Evolutionary conservation across 1,139 yeast genomes (phyloP).

Genomic region (Scheffersomyces stambukii): DNA sequence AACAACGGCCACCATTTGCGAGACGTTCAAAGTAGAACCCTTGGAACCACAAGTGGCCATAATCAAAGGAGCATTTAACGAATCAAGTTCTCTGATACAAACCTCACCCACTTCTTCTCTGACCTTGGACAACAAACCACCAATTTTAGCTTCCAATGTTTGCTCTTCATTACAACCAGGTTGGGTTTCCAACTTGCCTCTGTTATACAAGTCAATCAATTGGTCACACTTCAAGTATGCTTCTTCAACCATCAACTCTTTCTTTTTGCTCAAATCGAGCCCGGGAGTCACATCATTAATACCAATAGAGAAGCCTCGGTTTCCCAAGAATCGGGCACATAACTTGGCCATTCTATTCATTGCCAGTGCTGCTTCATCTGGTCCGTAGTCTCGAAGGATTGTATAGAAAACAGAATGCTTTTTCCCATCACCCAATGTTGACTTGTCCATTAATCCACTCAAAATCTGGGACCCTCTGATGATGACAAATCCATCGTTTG

Average conservation of each 20-base stretch:
- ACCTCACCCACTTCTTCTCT: conserved; percentile 99
- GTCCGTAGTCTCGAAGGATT: conserved; percentile 90
- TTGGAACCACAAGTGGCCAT: conserved; percentile 99
- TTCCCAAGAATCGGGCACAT: conserved; percentile 92
- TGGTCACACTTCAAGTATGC: conserved; percentile 94
- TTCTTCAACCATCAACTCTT: conserved; percentile 84
- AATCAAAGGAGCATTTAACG: conserved; percentile 91
- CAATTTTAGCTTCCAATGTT: conserved; percentile 94
- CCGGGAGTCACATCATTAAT: conserved; percentile 98
- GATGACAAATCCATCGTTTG: conserved; percentile 90
- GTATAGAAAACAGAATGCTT: conserved; percentile 96
- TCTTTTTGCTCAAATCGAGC: conserved; percentile 63
- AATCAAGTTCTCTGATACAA: conserved; percentile 86
- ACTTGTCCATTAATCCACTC: conserved; percentile 96
- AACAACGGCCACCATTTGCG: conserved; percentile 99
- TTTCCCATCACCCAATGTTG: conserved; percentile 95
- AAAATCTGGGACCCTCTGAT: conserved; percentile 86
- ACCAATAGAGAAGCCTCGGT: conserved; percentile 96
- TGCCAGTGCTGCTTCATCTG: conserved; percentile 90
- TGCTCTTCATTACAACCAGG: conserved; percentile 99
- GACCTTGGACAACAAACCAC: conserved; percentile 92
- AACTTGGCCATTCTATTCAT: conserved; percentile 99
- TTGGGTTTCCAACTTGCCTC: conserved; percentile 92
- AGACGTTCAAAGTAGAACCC: conserved; percentile 95
- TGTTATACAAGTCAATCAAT: conserved; percentile 70